Base-by-base conservation (phyloP, 2,329 filamentous ascomycete genomes). In the Gaeumannomyces sp. region DNA sequence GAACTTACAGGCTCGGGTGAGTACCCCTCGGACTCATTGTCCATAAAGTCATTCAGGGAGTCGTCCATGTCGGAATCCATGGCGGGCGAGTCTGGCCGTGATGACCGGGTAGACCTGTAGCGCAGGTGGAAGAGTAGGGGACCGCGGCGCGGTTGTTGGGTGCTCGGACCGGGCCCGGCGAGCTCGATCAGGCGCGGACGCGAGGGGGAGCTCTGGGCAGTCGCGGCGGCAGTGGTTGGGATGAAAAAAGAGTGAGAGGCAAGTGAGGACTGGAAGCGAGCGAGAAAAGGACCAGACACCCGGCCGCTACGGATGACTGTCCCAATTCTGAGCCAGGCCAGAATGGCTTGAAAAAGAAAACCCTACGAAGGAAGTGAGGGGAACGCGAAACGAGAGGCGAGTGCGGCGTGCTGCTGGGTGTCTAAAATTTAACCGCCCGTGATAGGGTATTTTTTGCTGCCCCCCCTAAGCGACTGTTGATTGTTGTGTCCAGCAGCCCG, bases 61-160 rank as follows among this genome's bases (percentile, higher is more conserved):
- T 87, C 86, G 65, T 86, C 84, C 76, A 86, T 82, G 67, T 86
- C 83, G 67, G 81, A 85, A 70, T 83, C 81, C 84, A 86, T 86
- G 7, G 57, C 64, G 65, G 45, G n/a, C 22, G 27, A 38, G 2
- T 8, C 6, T 53, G 50, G 31, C 14, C 53, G 11, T 11, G 25
- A 35, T 29, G 50, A n/a, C 19, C 25, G 14, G 45, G 22, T 7
- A 53, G 45, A 53, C 6, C 19, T 53, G 45, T n/a, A 19, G 22
- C 45, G 45, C 45, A 25, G 45, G 4, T 53, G 45, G n/a, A 53
- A 25, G 45, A 53, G 45, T 22, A 25, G 11, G 11, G 45, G 45
- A 25, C 45, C 22, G n/a, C 22, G n/a, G 45, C 45, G 45, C 10
- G 45, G 22, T 53, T 53, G 19, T 53, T 11, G 22, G 14, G 45